Evolutionary conservation across 2,329 filamentous ascomycete genomes (phyloP), one percentile per base, ranked within the genome.

Genomic region (Coniochaeta sp.): DNA sequence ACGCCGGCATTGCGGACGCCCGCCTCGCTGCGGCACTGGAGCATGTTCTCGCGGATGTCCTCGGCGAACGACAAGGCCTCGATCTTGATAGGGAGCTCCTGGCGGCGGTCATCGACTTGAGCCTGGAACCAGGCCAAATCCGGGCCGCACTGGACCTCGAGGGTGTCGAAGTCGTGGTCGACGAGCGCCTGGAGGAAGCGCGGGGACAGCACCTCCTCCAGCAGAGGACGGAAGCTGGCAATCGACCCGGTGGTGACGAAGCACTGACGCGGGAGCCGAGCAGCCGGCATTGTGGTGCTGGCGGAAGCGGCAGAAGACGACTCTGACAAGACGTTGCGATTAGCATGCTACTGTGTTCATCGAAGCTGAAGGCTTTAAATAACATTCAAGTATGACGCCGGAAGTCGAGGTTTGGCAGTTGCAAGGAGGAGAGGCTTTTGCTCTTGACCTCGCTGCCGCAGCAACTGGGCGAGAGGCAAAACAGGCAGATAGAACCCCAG

Each of bases 201-300:
- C 0, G 81, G 75, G 19, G 80, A 76, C 6, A 96, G 76, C 12
- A 88, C 83, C 34, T 88, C 83, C 50, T 81, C 75, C 60, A 96
- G 82, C 1, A 99, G 83, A 7, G 80, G 74, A 58, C 82, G 79
- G 74, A 99, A 99, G 22, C 89, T 84, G 17, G 93, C 92, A 0
- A 93, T 99, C 6, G 95, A 93, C 60, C 95, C 95, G 33, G 96
- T 89, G 0, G 95, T 98, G 60, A 97, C 88, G 65, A 99, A 90
- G 71, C 90, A 95, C 59, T 52, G 28, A 70, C 61, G 19, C 66
- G 24, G 54, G 26, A 57, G 19, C 1, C 28, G 54, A 1, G 31
- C 54, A n/a, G n/a, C n/a, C 31, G 54, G 28, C 31, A 57, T 38
- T 4, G 14, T 28, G 31, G 54, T 12, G 54, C 8, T 2, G 54